Base-by-base conservation (phyloP, 805 yeast genomes). In the Blastobotrys mokoenaii region DNA sequence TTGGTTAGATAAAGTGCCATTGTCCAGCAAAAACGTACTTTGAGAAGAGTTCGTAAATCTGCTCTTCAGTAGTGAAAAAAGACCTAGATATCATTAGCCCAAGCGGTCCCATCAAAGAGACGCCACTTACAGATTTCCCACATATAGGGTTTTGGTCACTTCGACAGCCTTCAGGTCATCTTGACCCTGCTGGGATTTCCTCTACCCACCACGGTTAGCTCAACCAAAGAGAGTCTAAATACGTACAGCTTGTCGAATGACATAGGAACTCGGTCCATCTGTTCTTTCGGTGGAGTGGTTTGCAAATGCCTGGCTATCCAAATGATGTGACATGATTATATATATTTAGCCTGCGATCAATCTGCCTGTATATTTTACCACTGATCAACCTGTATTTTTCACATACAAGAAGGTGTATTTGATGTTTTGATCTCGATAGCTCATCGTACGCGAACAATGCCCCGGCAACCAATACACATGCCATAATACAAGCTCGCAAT, bases 51-150 rank as follows among this genome's bases (percentile, higher is more conserved):
- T 89, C 97, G 61, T 80, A 82, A 12, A 90, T 77, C 64, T 90
- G 97, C 61, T 93, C 98, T 62, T 93, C 98, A 1, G 96, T 84
- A 2, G 97, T 89, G 65, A 81, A 84, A 55, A 86, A 85, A 2
- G 95, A 81, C 29, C 61, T 57, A 30, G 15, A 8, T 14, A 12
- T 35, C n/a, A n/a, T 33, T 17, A 22, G 16, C 11, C 33, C n/a
- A 15, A 22, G 15, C 25, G 16, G 41, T 17, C 18, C n/a, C 37
- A 8, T 11, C 32, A 25, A 27, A 10, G 5, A 37, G 10, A 20
- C 29, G 20, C 18, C 39, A 61, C 18, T 48, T 58, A 22, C 51
- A 93, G 64, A 62, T 87, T 87, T 3, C 97, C 98, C 32, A 93
- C 94, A 59, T 93, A 93, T 3, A 93, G 75, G 0, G 97, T 89